Conservation (phyloP, 108 stramenopile species). For the Cyclostephanos invisitatus region DNA sequence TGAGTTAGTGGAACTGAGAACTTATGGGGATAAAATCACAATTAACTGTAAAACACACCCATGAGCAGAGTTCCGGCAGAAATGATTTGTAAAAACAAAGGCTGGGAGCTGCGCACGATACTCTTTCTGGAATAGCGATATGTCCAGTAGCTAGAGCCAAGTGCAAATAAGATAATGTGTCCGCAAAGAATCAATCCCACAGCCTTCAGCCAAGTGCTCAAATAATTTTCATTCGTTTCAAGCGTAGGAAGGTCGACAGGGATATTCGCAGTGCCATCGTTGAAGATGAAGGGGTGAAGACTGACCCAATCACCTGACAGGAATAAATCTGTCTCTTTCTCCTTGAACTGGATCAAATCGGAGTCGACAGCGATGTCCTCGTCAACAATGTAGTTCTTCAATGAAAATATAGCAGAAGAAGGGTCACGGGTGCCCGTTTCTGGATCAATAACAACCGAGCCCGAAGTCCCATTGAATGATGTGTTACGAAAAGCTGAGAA, state of each 20-base stretch:
- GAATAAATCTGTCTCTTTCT: slow-evolving; percentile 37
- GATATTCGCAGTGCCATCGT: slow-evolving; percentile 44
- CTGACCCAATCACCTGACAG: slow-evolving; percentile 45
- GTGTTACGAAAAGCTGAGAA: slow-evolving; percentile 39
- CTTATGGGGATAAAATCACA: not conserved
- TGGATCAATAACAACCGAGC: slow-evolving; percentile 46
- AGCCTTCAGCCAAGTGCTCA: slow-evolving; percentile 14
- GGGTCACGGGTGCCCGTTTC: slow-evolving; percentile 57
- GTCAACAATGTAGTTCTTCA: slow-evolving; percentile 46
- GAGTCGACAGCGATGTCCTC: slow-evolving; percentile 1
- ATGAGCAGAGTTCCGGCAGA: slow-evolving; percentile 43
- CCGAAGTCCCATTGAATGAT: slow-evolving; percentile 49
- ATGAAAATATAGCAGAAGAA: slow-evolving; percentile 28
- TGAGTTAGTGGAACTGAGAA: not conserved
- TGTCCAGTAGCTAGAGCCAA: slow-evolving; percentile 50
- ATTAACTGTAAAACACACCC: slow-evolving; percentile 9
- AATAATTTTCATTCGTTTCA: slow-evolving; percentile 13
- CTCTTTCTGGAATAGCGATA: slow-evolving; percentile 28
- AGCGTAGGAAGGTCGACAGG: slow-evolving; percentile 42
- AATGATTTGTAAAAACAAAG: slow-evolving; percentile 52
- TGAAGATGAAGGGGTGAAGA: slow-evolving; percentile 40
- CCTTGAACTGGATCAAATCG: slow-evolving; percentile 19
- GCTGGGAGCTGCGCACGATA: slow-evolving; percentile 62
- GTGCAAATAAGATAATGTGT: slow-evolving; percentile 21
- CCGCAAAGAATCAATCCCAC: slow-evolving; percentile 13